Evolutionary conservation across 2,329 filamentous ascomycete species (phyloP), one percentile per base, ranked within the genome.

Genomic region (Aurifilum marmelostoma): DNA sequence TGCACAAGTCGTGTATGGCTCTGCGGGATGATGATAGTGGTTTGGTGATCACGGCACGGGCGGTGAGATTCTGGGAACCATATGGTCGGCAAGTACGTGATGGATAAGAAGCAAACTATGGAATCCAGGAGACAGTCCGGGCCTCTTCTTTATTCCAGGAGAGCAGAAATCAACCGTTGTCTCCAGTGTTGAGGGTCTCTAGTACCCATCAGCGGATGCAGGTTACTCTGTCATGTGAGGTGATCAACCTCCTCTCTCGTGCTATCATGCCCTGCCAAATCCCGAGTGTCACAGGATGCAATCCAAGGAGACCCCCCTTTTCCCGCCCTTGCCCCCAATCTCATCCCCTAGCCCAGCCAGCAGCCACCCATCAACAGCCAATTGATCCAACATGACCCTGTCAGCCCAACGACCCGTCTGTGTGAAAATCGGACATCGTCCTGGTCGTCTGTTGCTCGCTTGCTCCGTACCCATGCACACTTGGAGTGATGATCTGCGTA

Each of bases 311-410:
- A 47, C 43, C 43, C 43, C 43, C 43, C 43, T 47, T 8, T 34
- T 34, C 43, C 43, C 43, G 18, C 43, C 18, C 6, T n/a, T 47
- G 43, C 43, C 43, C 41, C 43, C 43, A 47, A 47, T 21, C 43
- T 47, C 6, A 43, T 43, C 27, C 58, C 34, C 6, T 37, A 37
- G 16, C 39, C 6, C 21, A 52, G 47, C 9, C 47, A 24, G 47
- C 47, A 52, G 12, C 52, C 12, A 29, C 52, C 7, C 52, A n/a
- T 47, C 24, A 43, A 16, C 29, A 27, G 41, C 41, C 61, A 63
- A 32, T 50, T 63, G 61, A 63, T 50, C 39, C 50, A 24, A 43
- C 61, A 63, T 39, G 61, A 41, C 61, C 61, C 61, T 63, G 60
- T 24, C 54, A 56, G 29, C 14, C n/a, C n/a, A 24, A 37, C 37